These are phyloP conservation scores for Cyclotella atomus DNA, from an alignment of 108 stramenopile genomes.

Conservation along the genomic window DNA sequence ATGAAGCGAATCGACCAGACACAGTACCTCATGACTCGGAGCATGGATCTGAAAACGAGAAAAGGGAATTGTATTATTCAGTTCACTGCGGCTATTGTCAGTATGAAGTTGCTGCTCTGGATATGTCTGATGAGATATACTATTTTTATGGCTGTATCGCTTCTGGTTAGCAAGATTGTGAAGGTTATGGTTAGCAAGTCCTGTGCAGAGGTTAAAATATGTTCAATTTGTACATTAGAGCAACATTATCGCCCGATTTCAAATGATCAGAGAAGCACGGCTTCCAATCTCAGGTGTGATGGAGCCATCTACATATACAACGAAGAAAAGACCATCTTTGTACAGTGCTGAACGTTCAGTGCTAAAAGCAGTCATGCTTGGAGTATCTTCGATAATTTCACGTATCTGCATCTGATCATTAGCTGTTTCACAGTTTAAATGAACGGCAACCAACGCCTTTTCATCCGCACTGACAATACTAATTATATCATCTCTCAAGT, in stretches of 20 bases:
- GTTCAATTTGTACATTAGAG: background rate
- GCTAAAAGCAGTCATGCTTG: slow-evolving; percentile 70
- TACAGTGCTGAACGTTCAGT: slow-evolving; percentile 56
- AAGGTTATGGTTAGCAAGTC: no score
- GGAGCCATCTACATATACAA: slow-evolving; percentile 52
- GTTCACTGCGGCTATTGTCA: slow-evolving; percentile 76
- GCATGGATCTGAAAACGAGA: background rate
- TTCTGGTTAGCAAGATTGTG: no score
- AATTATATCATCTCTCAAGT: slow-evolving; percentile 70
- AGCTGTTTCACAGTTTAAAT: slow-evolving; percentile 40
- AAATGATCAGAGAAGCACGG: slow-evolving; percentile 58
- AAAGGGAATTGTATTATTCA: slow-evolving; percentile 63
- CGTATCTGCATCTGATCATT: slow-evolving; percentile 65
- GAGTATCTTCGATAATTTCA: slow-evolving; percentile 76
- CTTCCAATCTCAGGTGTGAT: slow-evolving; percentile 66
- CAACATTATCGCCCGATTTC: background rate
- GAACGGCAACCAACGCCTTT: slow-evolving; percentile 44
- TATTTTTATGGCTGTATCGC: slow-evolving; percentile 88
- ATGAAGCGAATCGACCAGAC: slow-evolving; percentile 53
- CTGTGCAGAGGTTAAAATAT: no score
- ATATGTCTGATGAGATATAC: slow-evolving; percentile 89
- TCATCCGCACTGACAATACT: slow-evolving; percentile 38
- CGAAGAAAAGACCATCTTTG: slow-evolving; percentile 67
- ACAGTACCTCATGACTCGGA: slow-evolving; percentile 29
- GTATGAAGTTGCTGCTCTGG: slow-evolving; percentile 80